Evolutionary conservation across 129 eudicot genomes (phyloP).

Genomic region (Logfia minima): DNA sequence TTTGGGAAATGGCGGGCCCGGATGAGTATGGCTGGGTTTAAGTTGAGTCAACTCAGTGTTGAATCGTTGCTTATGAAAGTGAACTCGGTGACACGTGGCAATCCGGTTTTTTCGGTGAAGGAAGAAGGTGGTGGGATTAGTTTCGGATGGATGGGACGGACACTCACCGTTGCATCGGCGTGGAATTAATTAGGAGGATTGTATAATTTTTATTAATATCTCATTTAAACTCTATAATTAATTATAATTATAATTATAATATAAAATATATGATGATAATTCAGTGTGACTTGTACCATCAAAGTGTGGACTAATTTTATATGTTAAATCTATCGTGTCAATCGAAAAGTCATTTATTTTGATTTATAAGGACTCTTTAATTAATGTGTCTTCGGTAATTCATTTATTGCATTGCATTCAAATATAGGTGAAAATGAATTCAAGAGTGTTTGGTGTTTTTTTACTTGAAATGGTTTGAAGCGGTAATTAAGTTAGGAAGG

Average conservation of each 20-base stretch:
- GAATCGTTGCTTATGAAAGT: conserved; percentile 56
- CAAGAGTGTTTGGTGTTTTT: not conserved
- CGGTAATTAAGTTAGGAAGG: not conserved
- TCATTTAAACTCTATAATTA: conserved; percentile 18
- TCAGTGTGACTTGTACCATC: conserved; percentile 37
- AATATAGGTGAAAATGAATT: not conserved
- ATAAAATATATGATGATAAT: conserved; percentile 16
- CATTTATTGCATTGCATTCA: not conserved
- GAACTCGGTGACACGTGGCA: conserved; percentile 71
- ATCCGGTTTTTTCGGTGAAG: conserved; percentile 68
- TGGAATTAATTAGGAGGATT: conserved; percentile 42
- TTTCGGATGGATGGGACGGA: conserved; percentile 94
- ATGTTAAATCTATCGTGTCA: conserved; percentile 15
- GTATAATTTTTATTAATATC: not conserved
- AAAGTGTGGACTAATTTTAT: conserved; percentile 31
- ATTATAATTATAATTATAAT: not conserved
- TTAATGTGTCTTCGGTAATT: not conserved
- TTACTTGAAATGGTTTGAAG: not conserved
- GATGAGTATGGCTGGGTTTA: conserved; percentile 94
- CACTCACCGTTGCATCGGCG: conserved; percentile 84
- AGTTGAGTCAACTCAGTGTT: conserved; percentile 47
- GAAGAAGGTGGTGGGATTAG: conserved; percentile 67
- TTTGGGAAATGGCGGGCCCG: conserved; percentile 99
- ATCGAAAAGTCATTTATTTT: not conserved
- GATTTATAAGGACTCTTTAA: not conserved